Conservation (phyloP, 1,284 basidiomycete species). For the Tilletia horrida region DNA sequence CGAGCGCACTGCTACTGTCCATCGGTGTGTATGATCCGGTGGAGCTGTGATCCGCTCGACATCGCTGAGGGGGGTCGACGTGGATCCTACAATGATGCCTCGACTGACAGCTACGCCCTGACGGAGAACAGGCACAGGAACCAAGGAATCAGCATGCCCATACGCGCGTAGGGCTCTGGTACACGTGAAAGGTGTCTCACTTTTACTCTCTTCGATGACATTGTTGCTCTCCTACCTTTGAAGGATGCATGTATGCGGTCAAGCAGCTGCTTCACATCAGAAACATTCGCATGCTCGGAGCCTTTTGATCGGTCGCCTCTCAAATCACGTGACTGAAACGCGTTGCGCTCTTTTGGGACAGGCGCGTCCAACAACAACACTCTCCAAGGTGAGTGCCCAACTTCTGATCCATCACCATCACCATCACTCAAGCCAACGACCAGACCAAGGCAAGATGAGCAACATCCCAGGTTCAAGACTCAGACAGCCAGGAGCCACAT, state of each 20-base stretch:
- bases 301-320: slow-evolving; percentile 6
- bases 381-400: not conserved
- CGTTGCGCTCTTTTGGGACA: not conserved
- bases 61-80: slow-evolving; percentile 74
- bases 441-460: slow-evolving; percentile 3
- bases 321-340: slow-evolving; percentile 4
- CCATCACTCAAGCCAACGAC: not conserved
- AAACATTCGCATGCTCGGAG: slow-evolving; percentile 7
- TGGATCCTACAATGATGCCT: slow-evolving; percentile 93
- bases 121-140: not conserved
- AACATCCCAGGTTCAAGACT: not conserved
- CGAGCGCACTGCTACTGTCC: slow-evolving; percentile 88
- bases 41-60: slow-evolving; percentile 66
- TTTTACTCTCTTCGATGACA: slow-evolving; percentile 15
- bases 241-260: not conserved
- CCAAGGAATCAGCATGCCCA: not conserved
- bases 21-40: slow-evolving; percentile 85
- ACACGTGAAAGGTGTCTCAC: too few relatives aligned
- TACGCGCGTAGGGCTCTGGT: not conserved
- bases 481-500: not conserved
- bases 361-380: slow-evolving; percentile 11
- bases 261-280: too few relatives aligned
- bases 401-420: not conserved
- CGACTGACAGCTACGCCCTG: slow-evolving; percentile 85
- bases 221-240: not conserved